Evolutionary conservation across 2,329 filamentous ascomycete genomes (phyloP).

Genomic region (Microdochium trichocladiopsis): DNA sequence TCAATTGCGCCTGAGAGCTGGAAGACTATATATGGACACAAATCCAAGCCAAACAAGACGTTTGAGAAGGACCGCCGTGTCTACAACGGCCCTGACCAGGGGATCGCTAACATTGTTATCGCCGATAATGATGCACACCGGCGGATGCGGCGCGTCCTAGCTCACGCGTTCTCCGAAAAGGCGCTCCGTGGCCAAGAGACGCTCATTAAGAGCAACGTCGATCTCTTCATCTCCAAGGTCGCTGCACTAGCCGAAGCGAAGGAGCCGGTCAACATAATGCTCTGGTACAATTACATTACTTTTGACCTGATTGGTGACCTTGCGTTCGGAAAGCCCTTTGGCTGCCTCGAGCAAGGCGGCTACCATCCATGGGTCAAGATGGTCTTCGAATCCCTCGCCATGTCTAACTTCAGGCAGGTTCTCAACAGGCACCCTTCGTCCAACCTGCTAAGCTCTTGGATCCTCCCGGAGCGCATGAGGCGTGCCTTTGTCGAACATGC

Average conservation of each 20-base stretch:
- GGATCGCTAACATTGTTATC: conserved; percentile 8
- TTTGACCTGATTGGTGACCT: conserved; percentile 39
- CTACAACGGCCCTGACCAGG: not conserved
- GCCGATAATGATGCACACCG: not conserved
- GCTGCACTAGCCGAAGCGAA: conserved; percentile 8
- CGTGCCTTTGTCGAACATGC: not conserved
- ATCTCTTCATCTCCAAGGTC: conserved; percentile 24
- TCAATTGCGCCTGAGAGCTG: not conserved
- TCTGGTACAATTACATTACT: conserved; percentile 31
- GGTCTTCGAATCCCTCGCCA: conserved; percentile 18
- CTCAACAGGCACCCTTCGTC: conserved; percentile 9
- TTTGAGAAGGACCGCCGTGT: not conserved
- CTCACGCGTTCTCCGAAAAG: not conserved
- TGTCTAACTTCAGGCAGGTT: conserved; percentile 9
- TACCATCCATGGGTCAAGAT: conserved; percentile 26
- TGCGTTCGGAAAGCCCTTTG: conserved; percentile 35
- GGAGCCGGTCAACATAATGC: conserved; percentile 20
- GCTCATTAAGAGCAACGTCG: conserved; percentile 21
- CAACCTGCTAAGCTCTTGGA: too few species aligned
- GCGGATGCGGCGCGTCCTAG: not conserved
- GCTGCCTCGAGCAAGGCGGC: conserved; percentile 21
- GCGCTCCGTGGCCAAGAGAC: not conserved
- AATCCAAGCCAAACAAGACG: not conserved
- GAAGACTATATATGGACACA: not conserved
- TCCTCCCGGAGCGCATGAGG: conserved; percentile 3